Base-by-base conservation (phyloP, 1,284 basidiomycete genomes). In the Apiotrichum brassicae region DNA sequence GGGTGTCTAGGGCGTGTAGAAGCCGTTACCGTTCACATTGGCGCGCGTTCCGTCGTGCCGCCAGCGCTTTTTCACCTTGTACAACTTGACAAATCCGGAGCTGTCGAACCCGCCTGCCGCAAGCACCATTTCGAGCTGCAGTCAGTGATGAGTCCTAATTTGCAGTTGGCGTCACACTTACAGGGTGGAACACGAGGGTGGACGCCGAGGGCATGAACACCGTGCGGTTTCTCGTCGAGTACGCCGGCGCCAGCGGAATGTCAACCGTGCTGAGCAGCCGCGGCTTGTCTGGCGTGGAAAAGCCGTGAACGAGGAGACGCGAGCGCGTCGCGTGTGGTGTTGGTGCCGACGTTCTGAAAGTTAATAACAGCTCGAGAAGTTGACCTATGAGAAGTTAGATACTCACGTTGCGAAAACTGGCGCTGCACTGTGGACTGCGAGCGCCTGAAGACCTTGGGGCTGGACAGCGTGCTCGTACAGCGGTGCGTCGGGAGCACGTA, bases 371-470 rank as follows among this genome's bases (percentile, higher is more conserved):
- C n/a, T n/a, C n/a, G n/a, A 39, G 36, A n/a, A 37, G 5, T 20
- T 23, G 22, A 13, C 9, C 16, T 34, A 18, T n/a, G 12, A 2
- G 18, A 1, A 32, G 1, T 25, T 9, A 14, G 7, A 11, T 4
- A 79, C 88, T 71, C 64, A 93, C 88, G 82, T 81, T 33, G 89
- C 92, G 67, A 94, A 87, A 4, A 98, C 84, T 25, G 84, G 83
- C 0, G 89, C 81, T 44, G 85, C 81, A 23, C 86, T 79, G 70
- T 99, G 95, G 9, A 91, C 84, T 56, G 93, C 91, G 60, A 97
- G 85, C 2, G 84, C 81, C 23, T 87, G 83, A 41, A 97, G 75
- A 7, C 92, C 87, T 38, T 83, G 76, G 2, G 81, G 79, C 62
- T 86, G 81, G 34, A 83, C 70, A 25, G 85, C 78, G 76, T 86